Evolutionary conservation across 78 protist species (phyloP).

Genomic region (Creolimax fragrantissima): DNA sequence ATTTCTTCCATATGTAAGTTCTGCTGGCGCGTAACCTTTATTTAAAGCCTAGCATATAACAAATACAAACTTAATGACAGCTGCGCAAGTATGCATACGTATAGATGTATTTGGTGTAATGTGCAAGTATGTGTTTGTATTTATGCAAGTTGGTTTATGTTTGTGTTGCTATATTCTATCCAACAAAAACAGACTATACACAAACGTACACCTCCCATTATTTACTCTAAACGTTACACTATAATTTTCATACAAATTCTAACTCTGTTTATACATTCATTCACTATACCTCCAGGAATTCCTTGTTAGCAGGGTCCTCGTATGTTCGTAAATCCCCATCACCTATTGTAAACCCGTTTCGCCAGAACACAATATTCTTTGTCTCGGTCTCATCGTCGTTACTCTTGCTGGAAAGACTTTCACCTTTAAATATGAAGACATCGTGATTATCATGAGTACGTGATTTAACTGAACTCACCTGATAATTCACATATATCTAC

Average conservation of each 20-base stretch:
- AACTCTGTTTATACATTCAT: background rate
- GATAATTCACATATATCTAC: too few relatives aligned
- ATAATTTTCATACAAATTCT: background rate
- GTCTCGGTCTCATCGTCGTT: background rate
- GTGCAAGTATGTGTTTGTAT: background rate
- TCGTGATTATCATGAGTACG: too few relatives aligned
- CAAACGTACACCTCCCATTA: background rate
- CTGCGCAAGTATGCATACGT: background rate
- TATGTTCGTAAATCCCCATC: background rate
- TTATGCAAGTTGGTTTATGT: background rate
- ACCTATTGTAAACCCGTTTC: background rate
- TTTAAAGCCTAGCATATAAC: background rate
- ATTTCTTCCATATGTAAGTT: background rate
- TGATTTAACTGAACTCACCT: too few relatives aligned
- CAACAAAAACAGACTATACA: background rate
- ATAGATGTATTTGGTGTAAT: background rate
- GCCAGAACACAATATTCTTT: background rate
- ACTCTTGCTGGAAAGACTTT: background rate
- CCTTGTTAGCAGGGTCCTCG: slow-evolving; percentile 1
- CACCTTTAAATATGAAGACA: too few relatives aligned
- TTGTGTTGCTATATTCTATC: background rate
- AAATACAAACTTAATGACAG: background rate
- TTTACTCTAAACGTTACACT: background rate
- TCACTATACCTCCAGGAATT: background rate
- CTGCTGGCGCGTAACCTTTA: background rate